phyloP scores from a whole-genome alignment of 179 eudicot genomes.

The Nepenthes alata region DNA sequence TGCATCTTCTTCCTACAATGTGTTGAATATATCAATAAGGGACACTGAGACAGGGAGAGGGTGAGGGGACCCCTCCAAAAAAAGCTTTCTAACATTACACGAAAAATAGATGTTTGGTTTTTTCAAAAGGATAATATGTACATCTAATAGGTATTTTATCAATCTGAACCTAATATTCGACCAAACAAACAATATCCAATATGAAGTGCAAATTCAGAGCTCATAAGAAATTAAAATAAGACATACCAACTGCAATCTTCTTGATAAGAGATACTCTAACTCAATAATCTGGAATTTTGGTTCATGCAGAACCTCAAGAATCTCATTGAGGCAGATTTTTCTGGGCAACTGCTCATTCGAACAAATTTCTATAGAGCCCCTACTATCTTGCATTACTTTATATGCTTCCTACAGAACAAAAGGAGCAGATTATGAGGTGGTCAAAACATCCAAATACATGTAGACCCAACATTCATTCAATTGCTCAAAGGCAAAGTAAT shows the following conservation, averaged over 20 bases:
- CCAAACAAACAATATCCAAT: neutral
- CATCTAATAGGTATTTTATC: too few species aligned
- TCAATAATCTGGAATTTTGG: constrained; percentile 43
- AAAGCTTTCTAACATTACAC: too few species aligned
- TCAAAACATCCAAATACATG: neutral
- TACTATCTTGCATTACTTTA: constrained; percentile 25
- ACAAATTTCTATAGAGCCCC: constrained; percentile 10
- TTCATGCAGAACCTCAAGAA: constrained; percentile 41
- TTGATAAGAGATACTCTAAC: constrained; percentile 42
- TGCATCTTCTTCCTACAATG: too few species aligned
- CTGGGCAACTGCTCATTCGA: constrained; percentile 20
- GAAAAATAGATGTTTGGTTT: too few species aligned
- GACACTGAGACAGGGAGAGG: too few species aligned
- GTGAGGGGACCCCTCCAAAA: too few species aligned
- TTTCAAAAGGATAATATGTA: too few species aligned
- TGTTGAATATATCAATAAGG: too few species aligned
- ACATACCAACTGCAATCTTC: constrained; percentile 50
- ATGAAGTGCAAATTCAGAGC: neutral
- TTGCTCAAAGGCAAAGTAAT: neutral
- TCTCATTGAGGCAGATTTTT: constrained; percentile 22
- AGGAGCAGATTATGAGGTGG: neutral
- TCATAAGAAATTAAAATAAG: constrained; percentile 4
- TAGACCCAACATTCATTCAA: neutral
- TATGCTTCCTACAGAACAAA: constrained; percentile 28
- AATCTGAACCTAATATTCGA: too few species aligned